phyloP scores from a whole-genome alignment of 805 yeast species.

The Cyberlindnera xylosilytica region DNA sequence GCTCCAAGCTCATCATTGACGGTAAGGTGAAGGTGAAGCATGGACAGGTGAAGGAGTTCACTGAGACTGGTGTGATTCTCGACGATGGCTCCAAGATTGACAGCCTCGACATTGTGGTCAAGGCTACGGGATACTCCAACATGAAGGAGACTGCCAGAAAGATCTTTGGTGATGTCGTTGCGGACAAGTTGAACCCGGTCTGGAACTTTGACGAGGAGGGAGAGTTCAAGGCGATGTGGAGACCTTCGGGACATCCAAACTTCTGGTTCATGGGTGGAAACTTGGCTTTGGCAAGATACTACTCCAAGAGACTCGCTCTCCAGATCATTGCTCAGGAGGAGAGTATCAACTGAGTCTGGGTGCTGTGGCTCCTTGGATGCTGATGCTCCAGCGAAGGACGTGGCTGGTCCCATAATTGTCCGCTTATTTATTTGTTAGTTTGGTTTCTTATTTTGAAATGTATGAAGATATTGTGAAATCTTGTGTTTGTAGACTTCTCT shows the following conservation, averaged over 20 bases:
- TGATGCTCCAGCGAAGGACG: no score
- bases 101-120: conserved; percentile 37
- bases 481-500: no score
- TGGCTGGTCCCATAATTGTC: no score
- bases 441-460: no score
- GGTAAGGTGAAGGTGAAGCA: conserved; percentile 38
- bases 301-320: conserved; percentile 38
- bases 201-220: conserved; percentile 45
- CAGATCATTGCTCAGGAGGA: conserved; percentile 37
- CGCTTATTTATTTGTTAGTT: no score
- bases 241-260: conserved; percentile 38
- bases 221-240: conserved; percentile 37
- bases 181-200: conserved; percentile 35
- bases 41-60: conserved; percentile 35
- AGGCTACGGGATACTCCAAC: conserved; percentile 43
- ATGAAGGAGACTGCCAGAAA: conserved; percentile 40
- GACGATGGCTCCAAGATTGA: conserved; percentile 36
- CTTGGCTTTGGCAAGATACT: conserved; percentile 36
- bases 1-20: conserved; percentile 36
- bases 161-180: conserved; percentile 36
- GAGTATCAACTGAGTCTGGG: conserved; percentile 20
- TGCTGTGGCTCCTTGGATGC: no score
- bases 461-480: no score
- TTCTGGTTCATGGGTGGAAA: conserved; percentile 43
- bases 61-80: conserved; percentile 36